Evolutionary conservation across 306 rosid species (phyloP).

Genomic region (Lithocarpus polystachyus): DNA sequence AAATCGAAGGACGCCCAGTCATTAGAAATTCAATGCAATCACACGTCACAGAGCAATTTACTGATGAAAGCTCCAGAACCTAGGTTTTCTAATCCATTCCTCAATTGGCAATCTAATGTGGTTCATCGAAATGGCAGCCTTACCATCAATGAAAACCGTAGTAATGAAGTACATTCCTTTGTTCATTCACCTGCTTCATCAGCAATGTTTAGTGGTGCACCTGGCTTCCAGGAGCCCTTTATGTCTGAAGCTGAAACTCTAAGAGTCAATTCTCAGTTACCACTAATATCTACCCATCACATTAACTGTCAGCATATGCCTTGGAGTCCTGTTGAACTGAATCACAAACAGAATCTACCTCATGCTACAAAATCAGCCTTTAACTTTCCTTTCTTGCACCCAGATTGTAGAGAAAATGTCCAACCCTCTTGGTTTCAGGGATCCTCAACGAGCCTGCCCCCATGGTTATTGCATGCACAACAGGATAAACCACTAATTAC

Average conservation of each 20-base stretch:
- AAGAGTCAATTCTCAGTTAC: slow-evolving; percentile 42
- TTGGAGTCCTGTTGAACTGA: slow-evolving; percentile 44
- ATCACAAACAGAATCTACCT: slow-evolving; percentile 42
- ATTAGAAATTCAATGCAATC: slow-evolving; percentile 32
- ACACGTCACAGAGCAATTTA: slow-evolving; percentile 27
- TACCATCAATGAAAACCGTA: slow-evolving; percentile 32
- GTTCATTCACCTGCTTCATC: slow-evolving; percentile 39
- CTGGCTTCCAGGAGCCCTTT: slow-evolving; percentile 42
- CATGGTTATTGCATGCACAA: slow-evolving; percentile 59
- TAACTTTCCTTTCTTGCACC: slow-evolving; percentile 68
- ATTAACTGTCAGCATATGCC: slow-evolving; percentile 28
- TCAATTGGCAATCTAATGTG: slow-evolving; percentile 36
- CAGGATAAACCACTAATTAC: slow-evolving; percentile 39
- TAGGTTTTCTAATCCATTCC: slow-evolving; percentile 35
- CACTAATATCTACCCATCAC: slow-evolving; percentile 34
- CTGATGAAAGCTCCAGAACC: slow-evolving; percentile 29
- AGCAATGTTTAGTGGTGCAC: slow-evolving; percentile 35
- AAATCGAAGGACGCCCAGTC: slow-evolving; percentile 32
- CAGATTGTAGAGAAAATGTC: slow-evolving; percentile 43
- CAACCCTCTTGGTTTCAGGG: slow-evolving; percentile 52
- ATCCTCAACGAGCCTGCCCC: slow-evolving; percentile 43
- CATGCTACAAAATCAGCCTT: slow-evolving; percentile 43
- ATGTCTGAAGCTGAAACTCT: slow-evolving; percentile 51
- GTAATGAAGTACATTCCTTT: slow-evolving; percentile 38
- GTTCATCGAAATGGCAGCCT: slow-evolving; percentile 39